A percentile compares a stretch with the other conserved stretches of the same genome.
These are phyloP conservation scores for Pisolithus albus DNA, from an alignment of 768 basidiomycete genomes.

Conservation along the genomic window DNA sequence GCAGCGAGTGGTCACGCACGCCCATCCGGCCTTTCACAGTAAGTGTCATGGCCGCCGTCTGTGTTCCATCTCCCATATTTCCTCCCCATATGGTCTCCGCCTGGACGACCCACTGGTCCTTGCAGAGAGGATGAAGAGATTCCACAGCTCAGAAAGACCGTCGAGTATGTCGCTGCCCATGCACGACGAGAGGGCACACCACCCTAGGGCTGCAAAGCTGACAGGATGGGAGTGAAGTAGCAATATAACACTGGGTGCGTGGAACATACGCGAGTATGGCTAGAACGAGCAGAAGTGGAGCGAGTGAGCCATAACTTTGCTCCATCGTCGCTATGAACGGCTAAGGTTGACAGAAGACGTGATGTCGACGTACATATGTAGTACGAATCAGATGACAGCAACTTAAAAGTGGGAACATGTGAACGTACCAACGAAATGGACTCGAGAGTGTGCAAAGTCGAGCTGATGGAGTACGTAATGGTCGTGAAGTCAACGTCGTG, in stretches of 20 bases:
- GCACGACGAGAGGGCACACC: slow-evolving; percentile 67
- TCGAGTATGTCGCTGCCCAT: slow-evolving; percentile 45
- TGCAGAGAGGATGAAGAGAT: slow-evolving; percentile 32
- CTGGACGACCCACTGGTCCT: slow-evolving; percentile 20
- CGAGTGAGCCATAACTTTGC: slow-evolving; percentile 27
- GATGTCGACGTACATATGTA: too few species aligned
- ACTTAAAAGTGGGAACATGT: too few species aligned
- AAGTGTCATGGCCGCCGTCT: slow-evolving; percentile 24
- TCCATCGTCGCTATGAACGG: slow-evolving; percentile 6
- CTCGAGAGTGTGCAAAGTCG: too few species aligned
- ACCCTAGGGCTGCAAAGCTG: slow-evolving; percentile 46
- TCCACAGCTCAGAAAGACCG: slow-evolving; percentile 43
- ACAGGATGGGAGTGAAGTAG: slow-evolving; percentile 2
- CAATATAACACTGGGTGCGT: neutral
- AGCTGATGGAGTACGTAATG: too few species aligned
- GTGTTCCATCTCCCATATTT: slow-evolving; percentile 57
- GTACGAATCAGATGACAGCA: too few species aligned
- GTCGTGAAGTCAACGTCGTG: too few species aligned
- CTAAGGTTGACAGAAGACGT: neutral
- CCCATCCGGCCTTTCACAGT: neutral
- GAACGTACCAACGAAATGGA: too few species aligned
- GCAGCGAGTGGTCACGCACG: neutral
- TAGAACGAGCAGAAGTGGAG: slow-evolving; percentile 40
- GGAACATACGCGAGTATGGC: slow-evolving; percentile 40
- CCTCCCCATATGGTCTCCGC: slow-evolving; percentile 37